Evolutionary conservation across 1,284 basidiomycete genomes (phyloP), one percentile per base, ranked within the genome.

Genomic region (Fomitopsis betulina): DNA sequence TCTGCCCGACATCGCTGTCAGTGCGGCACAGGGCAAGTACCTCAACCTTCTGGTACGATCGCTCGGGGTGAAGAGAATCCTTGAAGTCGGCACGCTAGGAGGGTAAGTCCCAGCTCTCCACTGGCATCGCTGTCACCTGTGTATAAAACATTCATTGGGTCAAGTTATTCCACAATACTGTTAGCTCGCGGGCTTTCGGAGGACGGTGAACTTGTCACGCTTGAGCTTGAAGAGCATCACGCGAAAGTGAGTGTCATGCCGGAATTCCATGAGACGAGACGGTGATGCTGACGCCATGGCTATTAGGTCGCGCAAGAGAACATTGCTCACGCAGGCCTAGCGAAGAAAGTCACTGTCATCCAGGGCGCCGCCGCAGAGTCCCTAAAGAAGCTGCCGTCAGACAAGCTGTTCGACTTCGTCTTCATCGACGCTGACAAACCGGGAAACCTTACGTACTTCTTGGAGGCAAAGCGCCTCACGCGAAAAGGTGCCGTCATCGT

Each of bases 371-470:
- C 82, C 0, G 69, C 71, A 5, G 78, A 84, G 1, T 75, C 78
- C 0, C 68, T 87, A 23, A 58, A 59, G 32, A 73, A 68, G 39
- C 65, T 85, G 33, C 67, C 75, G 2, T 69, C 79, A 3, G 73
- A 76, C 15, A 67, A 70, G 7, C 75, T 75, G 2, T 86, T 84
- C 67, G 84, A 86, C 67, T 67, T 86, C 30, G 74, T 76, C 3
- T 87, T 86, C 72, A 84, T 86, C 61, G 84, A 86, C 67, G 84
- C 84, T 2, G 84, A 86, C 72, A 86, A 85, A 65, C 62, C 67
- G 10, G 76, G 72, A 45, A 81, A 81, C 62, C 58, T 74, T 12
- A 69, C 69, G 8, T 85, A 86, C 65, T 82, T 82, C 70, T 71
- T 69, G 7, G 77, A 85, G 61, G 82, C 81, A 0, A 83, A 85